A percentile compares a stretch with the other conserved stretches of the same genome.
phyloP scores from a whole-genome alignment of 495 filamentous ascomycete genomes.

The Tetracladium marchalianum region DNA sequence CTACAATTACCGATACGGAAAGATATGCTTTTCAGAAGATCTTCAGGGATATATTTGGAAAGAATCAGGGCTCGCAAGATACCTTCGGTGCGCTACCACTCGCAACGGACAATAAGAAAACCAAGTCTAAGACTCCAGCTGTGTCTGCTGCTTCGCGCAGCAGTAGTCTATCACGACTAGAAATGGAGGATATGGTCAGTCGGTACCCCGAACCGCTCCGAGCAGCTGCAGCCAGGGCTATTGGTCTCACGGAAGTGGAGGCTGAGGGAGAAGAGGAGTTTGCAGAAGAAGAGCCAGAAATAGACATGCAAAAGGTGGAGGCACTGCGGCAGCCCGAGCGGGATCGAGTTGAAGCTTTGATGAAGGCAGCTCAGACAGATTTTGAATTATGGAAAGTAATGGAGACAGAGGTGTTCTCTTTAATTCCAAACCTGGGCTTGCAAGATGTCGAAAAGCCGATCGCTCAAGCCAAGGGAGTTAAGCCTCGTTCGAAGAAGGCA shows the following conservation, averaged over 20 bases:
- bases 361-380: conserved; percentile 47
- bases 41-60: conserved; percentile 40
- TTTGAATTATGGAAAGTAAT: conserved; percentile 62
- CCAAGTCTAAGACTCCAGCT: conserved; percentile 6
- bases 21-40: conserved; percentile 46
- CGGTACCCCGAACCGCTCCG: conserved; percentile 14
- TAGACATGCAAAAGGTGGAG: conserved; percentile 22
- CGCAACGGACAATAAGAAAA: neutral
- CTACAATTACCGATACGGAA: conserved; percentile 50
- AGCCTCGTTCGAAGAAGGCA: conserved; percentile 2
- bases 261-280: neutral
- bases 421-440: conserved; percentile 37
- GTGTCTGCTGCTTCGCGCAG: neutral
- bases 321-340: conserved; percentile 28
- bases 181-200: conserved; percentile 5
- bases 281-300: neutral
- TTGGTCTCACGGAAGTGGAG: conserved; percentile 5
- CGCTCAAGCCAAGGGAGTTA: neutral
- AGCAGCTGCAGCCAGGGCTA: conserved; percentile 14
- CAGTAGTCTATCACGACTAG: neutral
- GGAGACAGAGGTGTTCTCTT: conserved; percentile 56
- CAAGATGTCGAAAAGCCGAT: conserved; percentile 1
- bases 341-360: conserved; percentile 33
- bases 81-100: neutral
- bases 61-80: conserved; percentile 6